Evolutionary conservation across 148 eudicot species (phyloP).

Genomic region (Vaccinium corymbosum): DNA sequence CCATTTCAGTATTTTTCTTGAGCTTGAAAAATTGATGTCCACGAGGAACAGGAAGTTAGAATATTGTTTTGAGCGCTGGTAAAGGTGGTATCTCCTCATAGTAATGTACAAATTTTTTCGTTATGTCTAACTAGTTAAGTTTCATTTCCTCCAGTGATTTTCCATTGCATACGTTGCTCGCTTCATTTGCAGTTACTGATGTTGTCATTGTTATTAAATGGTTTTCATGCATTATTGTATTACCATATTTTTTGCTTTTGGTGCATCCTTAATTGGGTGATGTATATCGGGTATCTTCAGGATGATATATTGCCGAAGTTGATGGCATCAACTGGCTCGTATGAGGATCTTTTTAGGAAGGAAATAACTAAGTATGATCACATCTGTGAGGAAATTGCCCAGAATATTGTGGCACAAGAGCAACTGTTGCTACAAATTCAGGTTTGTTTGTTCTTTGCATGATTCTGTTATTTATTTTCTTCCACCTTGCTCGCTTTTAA

Average conservation of each 20-base stretch:
- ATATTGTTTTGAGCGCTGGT: not conserved
- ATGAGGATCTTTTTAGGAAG: conserved; percentile 93
- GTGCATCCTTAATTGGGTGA: conserved; percentile 12
- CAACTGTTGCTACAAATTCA: conserved; percentile 76
- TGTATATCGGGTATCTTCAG: conserved; percentile 36
- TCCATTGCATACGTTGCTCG: not conserved
- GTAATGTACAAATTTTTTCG: not conserved
- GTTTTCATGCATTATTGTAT: not conserved
- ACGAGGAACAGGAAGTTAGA: not conserved
- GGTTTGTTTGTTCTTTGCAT: conserved; percentile 36
- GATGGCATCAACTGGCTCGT: conserved; percentile 89
- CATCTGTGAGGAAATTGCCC: conserved; percentile 74
- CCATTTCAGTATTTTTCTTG: not conserved
- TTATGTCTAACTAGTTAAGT: not conserved
- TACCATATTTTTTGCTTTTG: not conserved
- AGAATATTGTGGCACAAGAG: conserved; percentile 81
- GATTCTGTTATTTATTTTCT: not conserved
- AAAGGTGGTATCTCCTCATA: not conserved
- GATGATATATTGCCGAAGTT: conserved; percentile 96
- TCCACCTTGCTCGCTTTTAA: not conserved
- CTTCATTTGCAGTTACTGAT: not conserved
- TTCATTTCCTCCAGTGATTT: not conserved
- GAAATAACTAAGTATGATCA: conserved; percentile 82
- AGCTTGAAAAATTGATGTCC: conserved; percentile 7
- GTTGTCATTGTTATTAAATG: conserved; percentile 1